Base-by-base conservation (phyloP, 345 rosid species). In the Acer saccharum region DNA sequence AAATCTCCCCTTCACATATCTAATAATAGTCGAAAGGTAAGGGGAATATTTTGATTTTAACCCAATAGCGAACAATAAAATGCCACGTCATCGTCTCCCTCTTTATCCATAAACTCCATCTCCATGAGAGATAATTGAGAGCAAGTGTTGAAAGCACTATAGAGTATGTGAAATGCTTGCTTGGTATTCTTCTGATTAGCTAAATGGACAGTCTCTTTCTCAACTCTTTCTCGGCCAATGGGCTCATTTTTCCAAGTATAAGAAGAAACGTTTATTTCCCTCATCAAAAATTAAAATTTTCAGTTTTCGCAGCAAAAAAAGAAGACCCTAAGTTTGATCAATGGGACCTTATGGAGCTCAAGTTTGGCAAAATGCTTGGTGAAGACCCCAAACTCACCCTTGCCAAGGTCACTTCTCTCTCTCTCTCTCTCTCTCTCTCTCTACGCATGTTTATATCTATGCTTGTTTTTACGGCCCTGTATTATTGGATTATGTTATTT, bases 381-480 rank as follows among this genome's bases (percentile, higher is more conserved):
- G 99, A 95, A 86, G 98, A 95, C 86, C 99, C 99, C 50, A 91
- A 92, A 84, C 86, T 93, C 81, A 93, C 98, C 65, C 82, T 92
- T 78, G 97, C 98, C 64, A 96, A 96, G 98, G 99, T 92, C 55
- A 65, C 25, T 7, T 72, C 68, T 14, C 66, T 27, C 57, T 70
- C 52, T 52, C 54, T 77, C 18, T 29, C 1, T 1, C 67, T 32
- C 16, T 7, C 52, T 57, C n/a, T 7, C 20, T 23, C 27, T 43
- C 3, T 65, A 6, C 7, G 7, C 2, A 18, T 44, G 29, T 50
- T 60, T 46, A 23, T 55, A 18, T n/a, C 10, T 25, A 17, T 17
- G 27, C 10, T 32, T 55, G 48, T 27, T 2, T 72, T 6, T 16
- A 61, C 4, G 29, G 64, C 44, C 1, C 39, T 35, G 6, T 35